A percentile compares a stretch with the other conserved stretches of the same genome.
Evolutionary conservation across 257 asterid species (phyloP).

Genomic region (Paraleonurus japonicus): DNA sequence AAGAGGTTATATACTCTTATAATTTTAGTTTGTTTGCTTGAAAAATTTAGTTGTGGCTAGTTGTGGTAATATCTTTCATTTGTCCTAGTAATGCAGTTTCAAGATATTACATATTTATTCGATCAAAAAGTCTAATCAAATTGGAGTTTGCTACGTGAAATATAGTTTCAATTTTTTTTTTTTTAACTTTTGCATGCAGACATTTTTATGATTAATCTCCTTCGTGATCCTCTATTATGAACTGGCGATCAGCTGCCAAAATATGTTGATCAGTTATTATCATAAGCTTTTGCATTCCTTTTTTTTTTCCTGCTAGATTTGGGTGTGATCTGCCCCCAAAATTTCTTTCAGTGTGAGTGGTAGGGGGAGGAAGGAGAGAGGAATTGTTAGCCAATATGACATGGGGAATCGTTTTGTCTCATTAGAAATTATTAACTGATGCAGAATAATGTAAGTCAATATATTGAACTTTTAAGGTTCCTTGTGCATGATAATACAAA

Average conservation of each 20-base stretch:
- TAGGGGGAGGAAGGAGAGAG: background rate
- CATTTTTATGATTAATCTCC: background rate
- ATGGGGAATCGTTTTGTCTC: background rate
- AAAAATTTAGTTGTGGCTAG: slow-evolving; percentile 1
- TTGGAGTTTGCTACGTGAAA: background rate
- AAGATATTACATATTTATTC: background rate
- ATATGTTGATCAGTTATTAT: slow-evolving; percentile 1
- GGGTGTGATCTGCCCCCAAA: background rate
- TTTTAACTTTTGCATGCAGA: background rate
- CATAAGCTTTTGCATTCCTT: background rate
- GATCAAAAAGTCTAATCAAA: background rate
- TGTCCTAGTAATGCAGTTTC: background rate
- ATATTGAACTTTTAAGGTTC: slow-evolving; percentile 6
- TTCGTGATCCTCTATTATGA: background rate
- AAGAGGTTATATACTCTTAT: background rate
- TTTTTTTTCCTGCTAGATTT: background rate
- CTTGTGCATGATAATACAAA: slow-evolving; percentile 6
- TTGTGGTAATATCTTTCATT: background rate
- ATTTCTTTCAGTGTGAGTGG: background rate
- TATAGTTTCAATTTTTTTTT: background rate
- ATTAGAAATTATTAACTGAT: slow-evolving; percentile 9
- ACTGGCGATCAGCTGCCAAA: slow-evolving; percentile 14
- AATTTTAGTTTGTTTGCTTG: slow-evolving; percentile 1
- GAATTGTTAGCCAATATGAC: background rate
- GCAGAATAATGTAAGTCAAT: background rate